These are phyloP conservation scores for Leucocoprinus birnbaumii DNA, from an alignment of 768 basidiomycete genomes.

Conservation along the genomic window DNA sequence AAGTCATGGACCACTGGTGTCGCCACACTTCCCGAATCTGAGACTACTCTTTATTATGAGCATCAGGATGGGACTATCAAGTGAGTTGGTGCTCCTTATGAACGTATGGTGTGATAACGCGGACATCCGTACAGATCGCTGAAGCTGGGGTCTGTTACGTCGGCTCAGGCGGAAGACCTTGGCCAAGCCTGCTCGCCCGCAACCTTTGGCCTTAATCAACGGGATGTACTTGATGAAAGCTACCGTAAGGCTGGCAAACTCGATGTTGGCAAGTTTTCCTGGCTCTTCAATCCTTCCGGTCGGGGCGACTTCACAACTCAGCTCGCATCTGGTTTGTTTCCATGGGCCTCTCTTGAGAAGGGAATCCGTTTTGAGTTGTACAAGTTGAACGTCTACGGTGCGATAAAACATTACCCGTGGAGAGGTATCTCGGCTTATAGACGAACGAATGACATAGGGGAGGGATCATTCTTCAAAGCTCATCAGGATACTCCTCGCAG, in stretches of 20 bases:
- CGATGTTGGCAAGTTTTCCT: slow-evolving; percentile 30
- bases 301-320: slow-evolving; percentile 18
- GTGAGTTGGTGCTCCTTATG: neutral
- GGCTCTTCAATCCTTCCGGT: slow-evolving; percentile 23
- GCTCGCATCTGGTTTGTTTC: slow-evolving; percentile 20
- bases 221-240: slow-evolving; percentile 39
- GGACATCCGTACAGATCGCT: neutral
- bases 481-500: slow-evolving; percentile 44
- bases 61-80: neutral
- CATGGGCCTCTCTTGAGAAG: slow-evolving; percentile 14
- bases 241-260: slow-evolving; percentile 47
- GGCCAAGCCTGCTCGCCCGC: slow-evolving; percentile 34
- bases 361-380: slow-evolving; percentile 32
- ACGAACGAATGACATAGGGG: slow-evolving; percentile 15
- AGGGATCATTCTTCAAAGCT: slow-evolving; percentile 40
- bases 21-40: neutral
- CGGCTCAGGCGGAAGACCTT: slow-evolving; percentile 15
- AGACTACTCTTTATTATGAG: neutral
- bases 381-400: slow-evolving; percentile 47
- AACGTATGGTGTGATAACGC: too few species aligned
- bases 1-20: neutral
- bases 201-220: slow-evolving; percentile 31
- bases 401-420: neutral
- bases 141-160: neutral
- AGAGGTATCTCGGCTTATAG: neutral